Conservation (phyloP, 148 eudicot species). For the Hydrangea macrophylla region DNA sequence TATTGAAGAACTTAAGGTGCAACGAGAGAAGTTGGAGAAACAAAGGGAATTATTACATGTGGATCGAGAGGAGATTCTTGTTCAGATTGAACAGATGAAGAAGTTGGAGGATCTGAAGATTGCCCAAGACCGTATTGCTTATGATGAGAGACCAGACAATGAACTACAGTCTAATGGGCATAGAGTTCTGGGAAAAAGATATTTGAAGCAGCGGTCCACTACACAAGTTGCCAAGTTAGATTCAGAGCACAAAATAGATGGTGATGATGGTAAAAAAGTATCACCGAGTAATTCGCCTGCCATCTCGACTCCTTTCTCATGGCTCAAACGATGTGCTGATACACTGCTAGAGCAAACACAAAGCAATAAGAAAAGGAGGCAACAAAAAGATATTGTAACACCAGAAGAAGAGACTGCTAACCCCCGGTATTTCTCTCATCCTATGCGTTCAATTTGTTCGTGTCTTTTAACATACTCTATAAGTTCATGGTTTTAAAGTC, state of each 20-base stretch:
- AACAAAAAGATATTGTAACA: conserved; percentile 29
- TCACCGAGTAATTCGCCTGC: conserved; percentile 41
- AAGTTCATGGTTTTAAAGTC: background rate
- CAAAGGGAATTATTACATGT: conserved; percentile 84
- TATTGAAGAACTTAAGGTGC: conserved; percentile 76
- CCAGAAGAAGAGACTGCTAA: conserved; percentile 15
- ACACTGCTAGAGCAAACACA: conserved; percentile 39
- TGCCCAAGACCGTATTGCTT: conserved; percentile 36
- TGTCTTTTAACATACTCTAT: background rate
- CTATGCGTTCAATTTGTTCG: background rate
- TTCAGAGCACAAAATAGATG: conserved; percentile 21
- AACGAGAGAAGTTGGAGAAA: conserved; percentile 79
- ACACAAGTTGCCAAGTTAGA: conserved; percentile 26
- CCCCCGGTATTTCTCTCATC: conserved; percentile 23
- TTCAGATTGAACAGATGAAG: conserved; percentile 69
- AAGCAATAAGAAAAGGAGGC: conserved; percentile 56
- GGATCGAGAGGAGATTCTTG: conserved; percentile 65
- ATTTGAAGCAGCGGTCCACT: conserved; percentile 28
- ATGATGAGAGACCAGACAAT: conserved; percentile 31
- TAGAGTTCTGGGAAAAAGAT: conserved; percentile 23
- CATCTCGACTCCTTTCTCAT: conserved; percentile 55
- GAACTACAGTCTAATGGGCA: conserved; percentile 24
- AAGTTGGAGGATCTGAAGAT: conserved; percentile 66
- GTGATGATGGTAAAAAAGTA: conserved; percentile 23
- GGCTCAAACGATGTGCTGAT: conserved; percentile 70